Evolutionary conservation across 2,329 filamentous ascomycete genomes (phyloP).

Genomic region (Arachnopeziza araneosa): DNA sequence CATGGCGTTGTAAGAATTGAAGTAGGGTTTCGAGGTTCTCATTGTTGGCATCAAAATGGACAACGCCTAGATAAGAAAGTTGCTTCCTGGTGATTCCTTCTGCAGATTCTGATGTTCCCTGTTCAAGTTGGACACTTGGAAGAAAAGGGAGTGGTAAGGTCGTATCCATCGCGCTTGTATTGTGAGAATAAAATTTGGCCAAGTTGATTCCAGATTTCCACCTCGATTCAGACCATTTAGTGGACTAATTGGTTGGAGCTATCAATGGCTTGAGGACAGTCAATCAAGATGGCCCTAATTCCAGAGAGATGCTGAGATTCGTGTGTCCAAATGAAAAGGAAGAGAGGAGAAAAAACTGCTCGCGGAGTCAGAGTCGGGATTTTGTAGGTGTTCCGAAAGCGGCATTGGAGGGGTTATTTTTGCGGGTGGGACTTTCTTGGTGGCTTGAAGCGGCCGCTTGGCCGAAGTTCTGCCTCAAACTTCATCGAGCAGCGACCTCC

Average conservation of each 20-base stretch:
- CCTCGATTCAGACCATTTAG: background rate
- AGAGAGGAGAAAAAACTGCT: background rate
- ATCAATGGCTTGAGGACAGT: too few species aligned
- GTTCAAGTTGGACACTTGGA: slow-evolving; percentile 49
- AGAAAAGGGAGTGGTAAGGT: slow-evolving; percentile 59
- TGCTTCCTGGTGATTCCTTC: slow-evolving; percentile 53
- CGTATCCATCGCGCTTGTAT: slow-evolving; percentile 49
- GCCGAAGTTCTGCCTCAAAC: background rate
- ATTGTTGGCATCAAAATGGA: slow-evolving; percentile 48
- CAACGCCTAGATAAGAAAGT: slow-evolving; percentile 52
- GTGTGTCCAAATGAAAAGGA: background rate
- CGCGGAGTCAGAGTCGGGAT: background rate
- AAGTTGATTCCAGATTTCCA: background rate
- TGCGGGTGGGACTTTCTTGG: background rate
- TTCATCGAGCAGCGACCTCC: background rate
- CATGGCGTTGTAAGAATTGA: slow-evolving; percentile 43
- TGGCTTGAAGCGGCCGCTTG: background rate
- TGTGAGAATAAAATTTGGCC: background rate
- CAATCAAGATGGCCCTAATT: background rate
- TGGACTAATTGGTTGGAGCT: too few species aligned
- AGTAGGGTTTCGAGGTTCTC: slow-evolving; percentile 27
- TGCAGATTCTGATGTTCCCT: slow-evolving; percentile 41
- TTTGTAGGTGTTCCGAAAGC: background rate
- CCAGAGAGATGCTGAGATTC: background rate
- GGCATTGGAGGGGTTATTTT: background rate